Evolutionary conservation across 192 early-diverging fungal species (phyloP), one percentile per base, ranked within the genome.

Genomic region (Coemansia sp.): DNA sequence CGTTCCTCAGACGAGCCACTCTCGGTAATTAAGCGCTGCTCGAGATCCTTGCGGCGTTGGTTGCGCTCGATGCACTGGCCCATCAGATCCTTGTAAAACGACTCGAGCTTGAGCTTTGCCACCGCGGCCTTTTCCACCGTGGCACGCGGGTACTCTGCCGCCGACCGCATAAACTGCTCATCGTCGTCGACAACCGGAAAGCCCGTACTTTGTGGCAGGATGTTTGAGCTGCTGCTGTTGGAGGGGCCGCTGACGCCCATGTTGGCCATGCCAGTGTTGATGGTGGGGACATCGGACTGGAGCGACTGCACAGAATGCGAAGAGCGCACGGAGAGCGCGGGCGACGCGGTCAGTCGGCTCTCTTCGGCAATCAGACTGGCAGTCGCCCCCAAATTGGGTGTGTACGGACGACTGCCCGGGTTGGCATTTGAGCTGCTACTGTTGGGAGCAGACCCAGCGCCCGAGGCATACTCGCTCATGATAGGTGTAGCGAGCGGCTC

Each of bases 41-140:
- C 94, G 24, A 92, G 81, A 24, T 96, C 93, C 68, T 83, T 73
- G 50, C 90, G 85, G 43, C 90, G 84, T 63, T 89, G 82, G 58
- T 86, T 90, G 56, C 88, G 78, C 58, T 98, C 95, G 58, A 88
- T 88, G 57, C 92, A 95, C 66, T 97, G 95, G 6, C 88, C 85
- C 53, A 98, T 84, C 33, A 91, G 82, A 19, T 85, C 83, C 67
- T 91, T 93, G 83, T 98, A 99, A 55, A 93, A 94, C 80, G 93
- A 85, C 64, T 97, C 91, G 24, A 99, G 82, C 55, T 90, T 91
- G 40, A 91, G 86, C 76, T 95, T 97, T 36, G 94, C 95, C 8
- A 90, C 87, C 0, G 91, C 86, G 5, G 95, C 90, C 67, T 91
- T 83, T 38, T 99, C 97, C 8, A 97, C 58, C 0, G 91, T 90